Evolutionary conservation across 495 filamentous ascomycete species (phyloP).

Genomic region (Talaromyces ruber): DNA sequence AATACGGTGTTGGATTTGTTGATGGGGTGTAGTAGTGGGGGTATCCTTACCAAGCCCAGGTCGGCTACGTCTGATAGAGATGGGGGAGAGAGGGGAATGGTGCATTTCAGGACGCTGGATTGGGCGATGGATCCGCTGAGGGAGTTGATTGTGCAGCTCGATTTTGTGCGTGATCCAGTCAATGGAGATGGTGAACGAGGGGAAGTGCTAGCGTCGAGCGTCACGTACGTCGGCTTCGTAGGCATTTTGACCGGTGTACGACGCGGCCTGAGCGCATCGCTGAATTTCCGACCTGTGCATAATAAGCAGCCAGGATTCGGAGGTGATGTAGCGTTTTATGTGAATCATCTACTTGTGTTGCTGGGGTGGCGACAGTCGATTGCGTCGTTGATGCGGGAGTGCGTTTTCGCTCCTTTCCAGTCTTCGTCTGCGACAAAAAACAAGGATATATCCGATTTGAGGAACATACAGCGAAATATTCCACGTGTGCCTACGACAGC

Average conservation of each 20-base stretch:
- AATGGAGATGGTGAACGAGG: conserved; percentile 6
- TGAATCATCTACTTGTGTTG: conserved; percentile 45
- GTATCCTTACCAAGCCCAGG: conserved; percentile 11
- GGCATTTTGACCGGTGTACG: conserved; percentile 54
- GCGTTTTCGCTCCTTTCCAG: background rate
- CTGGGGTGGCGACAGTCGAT: conserved; percentile 50
- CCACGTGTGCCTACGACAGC: conserved; percentile 36
- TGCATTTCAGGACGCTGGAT: conserved; percentile 61
- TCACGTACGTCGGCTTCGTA: conserved; percentile 58
- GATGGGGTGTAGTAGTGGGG: conserved; percentile 61
- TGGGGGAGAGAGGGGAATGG: conserved; percentile 19
- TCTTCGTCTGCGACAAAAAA: background rate
- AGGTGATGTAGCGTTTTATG: conserved; percentile 31
- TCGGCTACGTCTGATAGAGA: too few species aligned
- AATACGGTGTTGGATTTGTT: conserved; percentile 56
- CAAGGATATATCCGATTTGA: conserved; percentile 12
- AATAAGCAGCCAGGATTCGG: conserved; percentile 21
- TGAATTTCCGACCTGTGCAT: conserved; percentile 59
- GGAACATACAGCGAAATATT: conserved; percentile 21
- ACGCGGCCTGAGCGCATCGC: conserved; percentile 45
- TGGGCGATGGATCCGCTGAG: conserved; percentile 58
- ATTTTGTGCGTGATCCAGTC: conserved; percentile 34
- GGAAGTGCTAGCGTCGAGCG: conserved; percentile 44
- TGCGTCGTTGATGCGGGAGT: conserved; percentile 39
- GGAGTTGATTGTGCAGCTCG: conserved; percentile 46